These are phyloP conservation scores for Lomentospora prolificans DNA, from an alignment of 2,329 filamentous ascomycete species.

Conservation along the genomic window DNA sequence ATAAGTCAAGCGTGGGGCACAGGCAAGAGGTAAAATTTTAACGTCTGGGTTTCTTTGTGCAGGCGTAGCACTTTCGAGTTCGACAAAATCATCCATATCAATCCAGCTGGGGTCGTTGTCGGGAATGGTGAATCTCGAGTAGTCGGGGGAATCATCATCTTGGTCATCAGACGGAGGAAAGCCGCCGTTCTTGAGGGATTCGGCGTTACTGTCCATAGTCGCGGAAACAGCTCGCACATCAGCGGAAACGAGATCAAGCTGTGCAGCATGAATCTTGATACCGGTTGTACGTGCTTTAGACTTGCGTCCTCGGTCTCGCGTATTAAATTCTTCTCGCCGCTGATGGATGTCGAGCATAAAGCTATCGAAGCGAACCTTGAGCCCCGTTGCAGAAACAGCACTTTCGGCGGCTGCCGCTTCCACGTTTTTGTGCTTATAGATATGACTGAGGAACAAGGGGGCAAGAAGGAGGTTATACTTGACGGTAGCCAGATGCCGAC, in stretches of 20 bases:
- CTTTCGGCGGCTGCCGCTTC: slow-evolving; percentile 68
- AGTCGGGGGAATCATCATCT: slow-evolving; percentile 51
- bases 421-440: slow-evolving; percentile 96
- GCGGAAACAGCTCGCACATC: slow-evolving; percentile 92
- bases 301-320: slow-evolving; percentile 64
- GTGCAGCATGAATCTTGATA: slow-evolving; percentile 92
- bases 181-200: slow-evolving; percentile 13
- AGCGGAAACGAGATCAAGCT: slow-evolving; percentile 82
- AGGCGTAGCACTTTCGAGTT: slow-evolving; percentile 91
- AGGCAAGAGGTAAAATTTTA: slow-evolving; percentile 86
- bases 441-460: slow-evolving; percentile 87
- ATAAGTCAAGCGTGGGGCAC: slow-evolving; percentile 90
- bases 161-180: slow-evolving; percentile 24
- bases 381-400: slow-evolving; percentile 81
- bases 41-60: slow-evolving; percentile 85
- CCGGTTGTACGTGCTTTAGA: slow-evolving; percentile 74
- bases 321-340: slow-evolving; percentile 82
- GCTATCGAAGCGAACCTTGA: slow-evolving; percentile 91
- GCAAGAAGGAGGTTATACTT: slow-evolving; percentile 94
- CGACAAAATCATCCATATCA: slow-evolving; percentile 99
- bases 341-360: slow-evolving; percentile 97
- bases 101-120: slow-evolving; percentile 96
- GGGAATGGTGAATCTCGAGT: slow-evolving; percentile 88
- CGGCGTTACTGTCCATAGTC: slow-evolving; percentile 68
- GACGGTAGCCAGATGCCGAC: slow-evolving; percentile 91